Conservation (phyloP, 2,329 filamentous ascomycete genomes). For the Aspergillus alliaceus region DNA sequence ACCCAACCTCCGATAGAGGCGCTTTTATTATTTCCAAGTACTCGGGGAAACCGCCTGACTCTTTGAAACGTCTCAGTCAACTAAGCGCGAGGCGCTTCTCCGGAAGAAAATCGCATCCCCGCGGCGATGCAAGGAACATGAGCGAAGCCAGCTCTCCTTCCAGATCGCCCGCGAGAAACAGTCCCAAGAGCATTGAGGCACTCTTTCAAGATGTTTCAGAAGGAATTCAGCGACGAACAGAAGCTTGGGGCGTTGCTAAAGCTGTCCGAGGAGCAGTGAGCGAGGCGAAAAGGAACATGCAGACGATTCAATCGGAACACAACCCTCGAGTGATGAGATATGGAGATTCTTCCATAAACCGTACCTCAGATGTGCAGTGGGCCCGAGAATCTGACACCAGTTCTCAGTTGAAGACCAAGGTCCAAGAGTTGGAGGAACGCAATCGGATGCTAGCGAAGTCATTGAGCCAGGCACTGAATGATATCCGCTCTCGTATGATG, state of each 20-base stretch:
- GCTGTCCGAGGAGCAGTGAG: conserved; percentile 49
- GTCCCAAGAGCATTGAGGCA: conserved; percentile 44
- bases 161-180: conserved; percentile 38
- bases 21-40: conserved; percentile 48
- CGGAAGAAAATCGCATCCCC: conserved; percentile 23
- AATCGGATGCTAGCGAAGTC: conserved; percentile 43
- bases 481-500: conserved; percentile 38
- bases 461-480: conserved; percentile 42
- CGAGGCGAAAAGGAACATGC: conserved; percentile 49
- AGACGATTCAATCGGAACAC: conserved; percentile 44
- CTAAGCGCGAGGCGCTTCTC: conserved; percentile 17
- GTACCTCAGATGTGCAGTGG: conserved; percentile 12
- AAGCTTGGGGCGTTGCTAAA: conserved; percentile 51
- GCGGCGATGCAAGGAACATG: conserved; percentile 28
- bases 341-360: conserved; percentile 14
- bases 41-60: conserved; percentile 44
- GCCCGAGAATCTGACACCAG: conserved; percentile 15
- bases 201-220: conserved; percentile 51
- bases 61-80: conserved; percentile 24
- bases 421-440: conserved; percentile 39
- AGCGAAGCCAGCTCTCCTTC: conserved; percentile 35
- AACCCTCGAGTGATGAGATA: conserved; percentile 26
- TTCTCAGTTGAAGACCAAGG: conserved; percentile 30
- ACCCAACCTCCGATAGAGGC: conserved; percentile 44
- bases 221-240: conserved; percentile 48